Conservation (phyloP, 768 basidiomycete genomes). For the Phaffia australis region DNA sequence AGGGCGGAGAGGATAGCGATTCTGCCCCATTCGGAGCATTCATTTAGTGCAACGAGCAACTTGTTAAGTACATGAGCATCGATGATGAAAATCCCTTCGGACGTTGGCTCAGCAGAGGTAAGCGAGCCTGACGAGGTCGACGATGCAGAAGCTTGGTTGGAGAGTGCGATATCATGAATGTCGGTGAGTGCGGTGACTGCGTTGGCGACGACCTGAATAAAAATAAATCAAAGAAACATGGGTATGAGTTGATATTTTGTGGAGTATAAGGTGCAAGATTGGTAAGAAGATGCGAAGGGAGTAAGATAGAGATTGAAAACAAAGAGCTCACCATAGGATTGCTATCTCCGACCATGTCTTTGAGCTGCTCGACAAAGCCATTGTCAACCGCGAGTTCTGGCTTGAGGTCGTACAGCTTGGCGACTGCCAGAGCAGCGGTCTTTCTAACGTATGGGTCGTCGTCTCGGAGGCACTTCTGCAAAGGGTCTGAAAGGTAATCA, state of each 20-base stretch:
- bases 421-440: slow-evolving; percentile 87
- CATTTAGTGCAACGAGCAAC: slow-evolving; percentile 86
- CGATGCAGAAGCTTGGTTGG: slow-evolving; percentile 8
- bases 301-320: background rate
- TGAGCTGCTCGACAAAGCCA: slow-evolving; percentile 57
- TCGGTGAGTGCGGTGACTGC: slow-evolving; percentile 87
- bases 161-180: slow-evolving; percentile 52
- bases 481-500: slow-evolving; percentile 92
- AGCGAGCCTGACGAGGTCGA: background rate
- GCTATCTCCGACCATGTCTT: slow-evolving; percentile 83
- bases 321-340: slow-evolving; percentile 22
- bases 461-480: slow-evolving; percentile 81
- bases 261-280: background rate
- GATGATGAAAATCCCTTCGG: slow-evolving; percentile 53
- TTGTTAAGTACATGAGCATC: slow-evolving; percentile 75
- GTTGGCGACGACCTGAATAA: slow-evolving; percentile 73
- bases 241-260: background rate
- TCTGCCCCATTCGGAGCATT: slow-evolving; percentile 98
- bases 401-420: slow-evolving; percentile 94
- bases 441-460: slow-evolving; percentile 98
- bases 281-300: background rate
- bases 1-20: slow-evolving; percentile 84
- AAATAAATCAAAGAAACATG: background rate
- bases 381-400: slow-evolving; percentile 90
- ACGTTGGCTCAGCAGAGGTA: slow-evolving; percentile 3